Evolutionary conservation across 352 stramenopile species (phyloP).

Genomic region (Phytophthora agathidicida): DNA sequence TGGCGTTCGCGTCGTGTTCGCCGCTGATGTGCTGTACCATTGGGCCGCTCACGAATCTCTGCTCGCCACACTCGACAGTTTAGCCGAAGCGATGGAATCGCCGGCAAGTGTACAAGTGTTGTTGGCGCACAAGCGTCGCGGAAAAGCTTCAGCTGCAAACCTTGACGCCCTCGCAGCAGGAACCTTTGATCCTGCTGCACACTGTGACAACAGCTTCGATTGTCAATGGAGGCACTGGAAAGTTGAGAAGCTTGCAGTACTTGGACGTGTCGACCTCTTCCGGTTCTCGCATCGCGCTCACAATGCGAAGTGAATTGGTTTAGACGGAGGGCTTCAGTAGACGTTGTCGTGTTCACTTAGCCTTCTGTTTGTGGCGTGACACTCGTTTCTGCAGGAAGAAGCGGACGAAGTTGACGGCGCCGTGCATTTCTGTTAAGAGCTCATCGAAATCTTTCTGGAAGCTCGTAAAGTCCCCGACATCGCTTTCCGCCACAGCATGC

Average conservation of each 20-base stretch:
- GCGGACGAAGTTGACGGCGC: slow-evolving; percentile 29
- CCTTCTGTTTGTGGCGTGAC: slow-evolving; percentile 13
- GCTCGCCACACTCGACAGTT: slow-evolving; percentile 37
- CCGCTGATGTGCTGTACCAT: slow-evolving; percentile 68
- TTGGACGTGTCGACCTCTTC: slow-evolving; percentile 22
- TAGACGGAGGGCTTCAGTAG: too few relatives aligned
- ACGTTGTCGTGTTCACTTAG: background rate
- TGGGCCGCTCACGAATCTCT: slow-evolving; percentile 57
- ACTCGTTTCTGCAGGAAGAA: slow-evolving; percentile 34
- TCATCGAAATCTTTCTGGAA: slow-evolving; percentile 33
- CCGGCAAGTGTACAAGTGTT: slow-evolving; percentile 23
- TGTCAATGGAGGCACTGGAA: slow-evolving; percentile 38
- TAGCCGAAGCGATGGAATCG: background rate
- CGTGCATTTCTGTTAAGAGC: slow-evolving; percentile 32
- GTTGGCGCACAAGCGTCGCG: slow-evolving; percentile 64
- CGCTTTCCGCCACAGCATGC: slow-evolving; percentile 56
- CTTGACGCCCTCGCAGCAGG: slow-evolving; percentile 35
- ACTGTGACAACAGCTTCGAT: background rate
- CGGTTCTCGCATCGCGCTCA: too few relatives aligned
- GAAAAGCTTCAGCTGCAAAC: slow-evolving; percentile 23
- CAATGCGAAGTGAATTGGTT: too few relatives aligned
- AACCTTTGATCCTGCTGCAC: background rate
- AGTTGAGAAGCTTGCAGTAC: slow-evolving; percentile 11
- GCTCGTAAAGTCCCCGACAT: slow-evolving; percentile 38
- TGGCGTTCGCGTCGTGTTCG: slow-evolving; percentile 41